Evolutionary conservation across 441 rosid genomes (phyloP), one percentile per base, ranked within the genome.

Genomic region (Erodium moschatum): DNA sequence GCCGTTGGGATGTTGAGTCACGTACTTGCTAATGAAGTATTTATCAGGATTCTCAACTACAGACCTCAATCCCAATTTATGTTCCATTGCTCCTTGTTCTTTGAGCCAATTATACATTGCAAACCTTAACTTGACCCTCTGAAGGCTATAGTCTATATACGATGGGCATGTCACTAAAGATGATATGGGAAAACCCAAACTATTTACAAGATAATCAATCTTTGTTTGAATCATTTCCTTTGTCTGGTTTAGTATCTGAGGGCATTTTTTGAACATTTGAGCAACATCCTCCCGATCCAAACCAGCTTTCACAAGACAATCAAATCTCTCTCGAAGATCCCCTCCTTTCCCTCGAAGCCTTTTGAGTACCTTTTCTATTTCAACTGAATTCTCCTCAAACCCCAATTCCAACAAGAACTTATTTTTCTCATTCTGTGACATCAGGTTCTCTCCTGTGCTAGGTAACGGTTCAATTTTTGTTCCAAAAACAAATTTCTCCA

Each of bases 41-140:
- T 73, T 77, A n/a, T 90, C 85, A 0, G 92, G 56, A 76, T 82
- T 86, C 75, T 89, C 85, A 64, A 87, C 66, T 42, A 77, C 77
- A 48, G 5, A 38, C 2, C 76, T 75, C 42, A 46, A 64, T 10
- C 54, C 16, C 58, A 50, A 16, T 5, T 50, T 7, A 15, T 13
- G 16, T 4, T 15, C 19, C 58, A 50, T 78, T 9, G 71, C 70
- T 31, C 83, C 87, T 66, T 78, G 76, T 24, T 72, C 75, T 75
- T 69, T 84, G 72, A 90, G 84, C 97, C 98, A 92, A 73, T 73
- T 70, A 66, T 77, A 84, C 97, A 92, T 89, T 15, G 74, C 71
- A 42, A 84, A 58, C 72, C 96, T 81, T 13, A 87, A 78, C 76
- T 82, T 82, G 68, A 86, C 79, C 73, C 92, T 80, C 58, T 71